Evolutionary conservation across 192 early-diverging fungal genomes (phyloP).

Genomic region (Linnemannia zychae): DNA sequence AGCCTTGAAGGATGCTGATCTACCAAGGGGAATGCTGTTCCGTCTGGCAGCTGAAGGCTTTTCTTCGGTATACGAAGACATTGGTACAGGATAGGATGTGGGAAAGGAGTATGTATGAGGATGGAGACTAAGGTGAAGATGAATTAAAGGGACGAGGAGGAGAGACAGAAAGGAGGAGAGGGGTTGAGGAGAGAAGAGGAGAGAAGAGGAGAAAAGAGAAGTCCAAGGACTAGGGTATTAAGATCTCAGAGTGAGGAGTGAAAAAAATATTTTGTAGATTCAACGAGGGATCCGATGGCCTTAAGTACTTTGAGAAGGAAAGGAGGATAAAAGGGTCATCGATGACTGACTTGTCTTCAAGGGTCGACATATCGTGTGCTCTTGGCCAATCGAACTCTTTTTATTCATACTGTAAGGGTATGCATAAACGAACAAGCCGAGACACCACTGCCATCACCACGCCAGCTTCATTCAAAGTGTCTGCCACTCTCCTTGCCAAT

Average conservation of each 20-base stretch:
- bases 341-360: not conserved
- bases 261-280: not conserved
- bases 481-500: not conserved
- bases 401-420: not conserved
- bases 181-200: not conserved
- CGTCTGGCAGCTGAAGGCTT: not conserved
- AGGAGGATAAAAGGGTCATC: not conserved
- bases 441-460: not conserved
- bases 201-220: not conserved
- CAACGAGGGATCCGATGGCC: not conserved
- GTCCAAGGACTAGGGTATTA: slow-evolving; percentile 4
- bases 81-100: not conserved
- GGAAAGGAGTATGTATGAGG: not conserved
- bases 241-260: not conserved
- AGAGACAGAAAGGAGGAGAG: not conserved
- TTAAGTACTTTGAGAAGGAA: not conserved
- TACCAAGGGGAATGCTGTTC: slow-evolving; percentile 13
- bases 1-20: slow-evolving; percentile 19
- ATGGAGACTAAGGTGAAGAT: not conserved
- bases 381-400: not conserved
- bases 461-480: no score
- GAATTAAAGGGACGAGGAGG: not conserved
- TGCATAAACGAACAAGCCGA: not conserved
- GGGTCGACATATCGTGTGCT: not conserved
- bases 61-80: not conserved